phyloP scores from a whole-genome alignment of 164 flowering plant genomes.

The Vitis rotundifolia region DNA sequence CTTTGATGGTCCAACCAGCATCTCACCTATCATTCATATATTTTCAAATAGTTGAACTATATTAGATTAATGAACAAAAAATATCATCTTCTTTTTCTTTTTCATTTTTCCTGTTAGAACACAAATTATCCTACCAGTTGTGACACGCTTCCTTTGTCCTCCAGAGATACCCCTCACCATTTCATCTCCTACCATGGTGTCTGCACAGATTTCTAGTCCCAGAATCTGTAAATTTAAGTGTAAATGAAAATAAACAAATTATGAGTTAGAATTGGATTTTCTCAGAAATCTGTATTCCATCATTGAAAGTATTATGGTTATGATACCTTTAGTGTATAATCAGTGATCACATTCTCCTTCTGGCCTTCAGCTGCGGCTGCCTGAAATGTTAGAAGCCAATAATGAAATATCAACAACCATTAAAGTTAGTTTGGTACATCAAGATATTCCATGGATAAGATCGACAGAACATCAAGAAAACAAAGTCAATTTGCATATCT shows the following conservation, averaged over 20 bases:
- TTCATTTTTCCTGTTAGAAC: too few relatives aligned
- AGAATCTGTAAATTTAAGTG: conserved; percentile 20
- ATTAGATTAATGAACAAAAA: too few relatives aligned
- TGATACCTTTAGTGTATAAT: conserved; percentile 35
- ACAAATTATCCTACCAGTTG: conserved; percentile 26
- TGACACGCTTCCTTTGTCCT: conserved; percentile 41
- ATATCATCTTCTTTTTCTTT: too few relatives aligned
- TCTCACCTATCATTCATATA: conserved; percentile 35
- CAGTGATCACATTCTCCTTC: conserved; percentile 32
- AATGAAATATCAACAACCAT: background rate
- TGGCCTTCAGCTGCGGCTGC: conserved; percentile 35
- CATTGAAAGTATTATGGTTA: background rate
- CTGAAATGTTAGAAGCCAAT: conserved; percentile 15
- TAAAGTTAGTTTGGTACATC: background rate
- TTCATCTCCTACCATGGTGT: conserved; percentile 43
- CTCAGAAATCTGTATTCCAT: background rate
- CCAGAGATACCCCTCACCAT: conserved; percentile 47
- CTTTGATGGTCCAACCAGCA: conserved; percentile 55
- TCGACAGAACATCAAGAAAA: too few relatives aligned
- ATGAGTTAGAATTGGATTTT: background rate
- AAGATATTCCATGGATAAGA: background rate
- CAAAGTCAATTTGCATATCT: too few relatives aligned
- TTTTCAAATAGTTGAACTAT: too few relatives aligned
- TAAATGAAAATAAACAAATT: too few relatives aligned
- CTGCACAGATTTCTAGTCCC: conserved; percentile 40